These are phyloP conservation scores for Dipteronia sinensis DNA, from an alignment of 345 rosid genomes.

Conservation along the genomic window DNA sequence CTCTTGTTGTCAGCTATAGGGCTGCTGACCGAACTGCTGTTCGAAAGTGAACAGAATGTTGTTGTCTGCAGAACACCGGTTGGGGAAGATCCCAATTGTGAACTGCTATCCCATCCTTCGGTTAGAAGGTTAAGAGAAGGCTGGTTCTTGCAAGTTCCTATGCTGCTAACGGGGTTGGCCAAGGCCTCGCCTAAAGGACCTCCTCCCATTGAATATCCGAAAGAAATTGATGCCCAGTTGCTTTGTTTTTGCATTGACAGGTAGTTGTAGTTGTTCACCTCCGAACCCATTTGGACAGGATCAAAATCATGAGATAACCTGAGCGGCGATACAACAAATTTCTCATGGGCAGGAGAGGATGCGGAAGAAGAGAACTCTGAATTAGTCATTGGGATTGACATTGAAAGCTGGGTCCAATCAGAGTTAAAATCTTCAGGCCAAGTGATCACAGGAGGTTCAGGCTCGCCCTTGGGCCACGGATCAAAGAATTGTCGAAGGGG, in stretches of 20 bases:
- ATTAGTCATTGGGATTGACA: slow-evolving; percentile 59
- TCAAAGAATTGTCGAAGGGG: slow-evolving; percentile 39
- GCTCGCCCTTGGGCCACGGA: slow-evolving; percentile 47
- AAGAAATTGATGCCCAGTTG: slow-evolving; percentile 54
- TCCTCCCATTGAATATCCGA: slow-evolving; percentile 61
- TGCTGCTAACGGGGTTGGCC: slow-evolving; percentile 34
- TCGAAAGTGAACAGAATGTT: slow-evolving; percentile 56
- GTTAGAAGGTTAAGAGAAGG: slow-evolving; percentile 31
- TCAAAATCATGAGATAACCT: slow-evolving; percentile 54
- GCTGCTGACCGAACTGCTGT: slow-evolving; percentile 65
- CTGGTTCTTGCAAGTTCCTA: slow-evolving; percentile 24
- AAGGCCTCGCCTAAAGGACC: slow-evolving; percentile 75
- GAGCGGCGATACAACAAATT: slow-evolving; percentile 46
- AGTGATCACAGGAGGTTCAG: slow-evolving; percentile 30
- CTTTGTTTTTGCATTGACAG: slow-evolving; percentile 37
- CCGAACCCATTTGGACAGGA: slow-evolving; percentile 43
- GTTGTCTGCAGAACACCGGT: slow-evolving; percentile 64
- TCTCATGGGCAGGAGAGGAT: slow-evolving; percentile 42
- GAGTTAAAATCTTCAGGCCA: slow-evolving; percentile 63
- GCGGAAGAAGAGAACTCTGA: slow-evolving; percentile 49
- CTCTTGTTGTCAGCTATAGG: slow-evolving; percentile 46
- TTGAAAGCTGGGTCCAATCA: slow-evolving; percentile 70
- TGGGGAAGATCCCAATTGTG: slow-evolving; percentile 54
- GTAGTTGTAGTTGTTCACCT: slow-evolving; percentile 21
- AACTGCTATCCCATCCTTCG: slow-evolving; percentile 47